phyloP scores from a whole-genome alignment of 2,329 filamentous ascomycete species.

The Ophiosphaerella korrae region DNA sequence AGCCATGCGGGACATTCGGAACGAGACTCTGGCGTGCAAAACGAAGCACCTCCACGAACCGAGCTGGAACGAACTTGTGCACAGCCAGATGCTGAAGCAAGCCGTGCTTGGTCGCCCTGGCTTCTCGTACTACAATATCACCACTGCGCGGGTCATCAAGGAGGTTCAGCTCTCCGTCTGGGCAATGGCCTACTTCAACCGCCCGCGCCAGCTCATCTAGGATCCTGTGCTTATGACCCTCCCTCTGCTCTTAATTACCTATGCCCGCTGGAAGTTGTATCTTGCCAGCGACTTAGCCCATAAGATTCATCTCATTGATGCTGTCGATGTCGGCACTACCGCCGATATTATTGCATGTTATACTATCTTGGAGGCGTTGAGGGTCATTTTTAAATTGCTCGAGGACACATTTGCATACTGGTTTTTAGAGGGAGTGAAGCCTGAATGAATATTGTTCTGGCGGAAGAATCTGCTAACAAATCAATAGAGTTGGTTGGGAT shows the following conservation, averaged over 20 bases:
- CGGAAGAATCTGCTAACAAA: too few species aligned
- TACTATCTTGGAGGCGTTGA: constrained; percentile 22
- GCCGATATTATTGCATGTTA: constrained; percentile 25
- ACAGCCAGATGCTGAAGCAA: constrained; percentile 25
- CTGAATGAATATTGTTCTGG: constrained; percentile 5
- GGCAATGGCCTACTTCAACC: constrained; percentile 25
- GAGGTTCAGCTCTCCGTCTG: constrained; percentile 21
- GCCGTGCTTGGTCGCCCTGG: constrained; percentile 17
- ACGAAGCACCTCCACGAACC: constrained; percentile 24
- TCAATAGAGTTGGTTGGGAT: too few species aligned
- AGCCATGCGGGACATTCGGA: constrained; percentile 21
- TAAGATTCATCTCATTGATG: constrained; percentile 24
- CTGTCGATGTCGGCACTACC: constrained; percentile 25
- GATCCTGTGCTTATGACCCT: constrained; percentile 17
- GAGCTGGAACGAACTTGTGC: constrained; percentile 24
- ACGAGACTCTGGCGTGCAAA: constrained; percentile 20
- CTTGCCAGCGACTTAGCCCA: constrained; percentile 19
- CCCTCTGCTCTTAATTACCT: constrained; percentile 18
- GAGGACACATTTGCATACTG: constrained; percentile 17
- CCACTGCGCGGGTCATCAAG: constrained; percentile 19
- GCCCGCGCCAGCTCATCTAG: constrained; percentile 17
- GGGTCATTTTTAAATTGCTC: constrained; percentile 16
- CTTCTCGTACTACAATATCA: constrained; percentile 25
- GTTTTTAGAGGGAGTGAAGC: constrained; percentile 13
- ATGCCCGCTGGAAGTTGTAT: constrained; percentile 21